Evolutionary conservation across 2,329 filamentous ascomycete genomes (phyloP), one percentile per base, ranked within the genome.

Genomic region (Alternaria incomplexa): DNA sequence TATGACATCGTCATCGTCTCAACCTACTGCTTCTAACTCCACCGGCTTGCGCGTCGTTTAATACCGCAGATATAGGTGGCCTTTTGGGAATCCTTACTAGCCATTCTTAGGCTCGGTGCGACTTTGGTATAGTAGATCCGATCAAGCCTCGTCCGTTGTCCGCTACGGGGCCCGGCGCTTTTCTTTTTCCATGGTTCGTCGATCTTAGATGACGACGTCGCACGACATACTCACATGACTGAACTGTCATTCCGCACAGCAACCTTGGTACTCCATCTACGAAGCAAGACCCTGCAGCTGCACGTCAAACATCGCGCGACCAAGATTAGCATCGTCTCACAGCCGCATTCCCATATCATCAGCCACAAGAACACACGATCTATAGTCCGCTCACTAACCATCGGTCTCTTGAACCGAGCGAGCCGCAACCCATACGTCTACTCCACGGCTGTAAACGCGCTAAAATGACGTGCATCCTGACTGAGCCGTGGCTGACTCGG

Each of bases 381-480:
- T 43, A 57, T 23, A 56, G 56, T 59, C 55, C 20, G 10, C 20
- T 59, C 56, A 60, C 62, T 65, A 53, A 61, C 40, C 40, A 45
- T 65, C 69, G 69, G 69, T 57, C 48, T 63, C 50, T 58, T 61
- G 40, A 48, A 62, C 67, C 65, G 69, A 62, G 57, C 68, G 53
- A 71, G 61, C 63, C 58, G 59, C 64, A 58, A 17, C 28, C 54
- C 50, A 56, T 58, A 58, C 44, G 32, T 62, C n/a, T 53, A 58
- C 67, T 70, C 67, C 67, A 70, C 65, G 63, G 48, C 46, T 54
- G 47, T 46, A 66, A 65, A 53, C 55, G 45, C 62, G 51, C 69
- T 71, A 71, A 71, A 66, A 71, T 71, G 69, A 68, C 65, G 67
- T 71, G 67, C 69, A 71, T 64, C 54, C 63, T 62, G 65, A 55